These are phyloP conservation scores for Rutstroemia sydowiana DNA, from an alignment of 2,329 filamentous ascomycete species.

Conservation along the genomic window DNA sequence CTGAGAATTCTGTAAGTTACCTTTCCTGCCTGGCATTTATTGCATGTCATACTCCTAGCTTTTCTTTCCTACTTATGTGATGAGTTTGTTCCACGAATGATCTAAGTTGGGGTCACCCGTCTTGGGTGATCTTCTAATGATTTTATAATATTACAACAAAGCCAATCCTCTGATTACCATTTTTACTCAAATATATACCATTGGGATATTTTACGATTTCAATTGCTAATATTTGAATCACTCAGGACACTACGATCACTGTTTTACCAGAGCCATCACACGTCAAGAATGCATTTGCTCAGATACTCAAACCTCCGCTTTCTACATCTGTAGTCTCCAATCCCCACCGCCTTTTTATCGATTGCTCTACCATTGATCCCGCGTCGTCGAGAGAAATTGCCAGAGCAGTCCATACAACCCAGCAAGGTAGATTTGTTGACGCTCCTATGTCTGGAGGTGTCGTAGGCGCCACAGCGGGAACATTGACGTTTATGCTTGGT, in stretches of 20 bases:
- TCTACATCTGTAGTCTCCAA: slow-evolving; percentile 39
- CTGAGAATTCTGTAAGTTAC: slow-evolving; percentile 56
- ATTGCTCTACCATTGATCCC: slow-evolving; percentile 94
- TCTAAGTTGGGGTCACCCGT: slow-evolving; percentile 28
- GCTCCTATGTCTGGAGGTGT: slow-evolving; percentile 97
- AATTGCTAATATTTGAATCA: slow-evolving; percentile 6
- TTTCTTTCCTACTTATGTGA: slow-evolving; percentile 20
- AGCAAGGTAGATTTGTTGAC: slow-evolving; percentile 76
- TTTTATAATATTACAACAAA: slow-evolving; percentile 25
- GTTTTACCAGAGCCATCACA: slow-evolving; percentile 85
- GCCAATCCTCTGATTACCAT: slow-evolving; percentile 28
- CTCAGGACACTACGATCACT: slow-evolving; percentile 76
- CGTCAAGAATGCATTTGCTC: slow-evolving; percentile 73
- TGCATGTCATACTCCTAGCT: neutral
- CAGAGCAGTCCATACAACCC: slow-evolving; percentile 55
- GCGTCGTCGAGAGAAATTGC: slow-evolving; percentile 75
- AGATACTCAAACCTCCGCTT: slow-evolving; percentile 59
- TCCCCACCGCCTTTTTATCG: slow-evolving; percentile 74
- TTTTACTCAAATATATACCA: neutral
- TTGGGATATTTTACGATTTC: neutral
- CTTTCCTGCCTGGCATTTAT: neutral
- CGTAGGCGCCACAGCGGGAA: slow-evolving; percentile 79
- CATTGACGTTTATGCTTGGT: slow-evolving; percentile 94
- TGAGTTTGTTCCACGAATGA: slow-evolving; percentile 28
- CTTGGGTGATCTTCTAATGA: slow-evolving; percentile 25